Evolutionary conservation across 768 basidiomycete species (phyloP).

Genomic region (Agrocybe praecox): DNA sequence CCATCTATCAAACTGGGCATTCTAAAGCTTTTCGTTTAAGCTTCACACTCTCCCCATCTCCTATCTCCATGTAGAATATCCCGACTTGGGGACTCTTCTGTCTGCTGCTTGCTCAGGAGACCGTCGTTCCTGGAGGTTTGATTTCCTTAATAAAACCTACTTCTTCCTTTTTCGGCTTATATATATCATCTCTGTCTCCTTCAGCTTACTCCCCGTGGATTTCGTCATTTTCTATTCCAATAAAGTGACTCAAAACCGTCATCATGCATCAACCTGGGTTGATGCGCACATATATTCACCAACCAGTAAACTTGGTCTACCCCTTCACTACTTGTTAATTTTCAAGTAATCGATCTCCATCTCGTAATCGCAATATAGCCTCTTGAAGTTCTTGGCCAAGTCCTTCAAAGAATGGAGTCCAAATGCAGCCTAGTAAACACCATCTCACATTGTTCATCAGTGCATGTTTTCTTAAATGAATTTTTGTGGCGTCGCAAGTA

Average conservation of each 20-base stretch:
- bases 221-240: not conserved
- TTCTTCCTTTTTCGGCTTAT: conserved; percentile 2
- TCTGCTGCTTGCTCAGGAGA: conserved; percentile 18
- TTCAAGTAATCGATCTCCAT: not conserved
- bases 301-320: not conserved
- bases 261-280: too few relatives aligned
- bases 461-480: not conserved
- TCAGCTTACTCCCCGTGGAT: conserved; percentile 1
- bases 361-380: not conserved
- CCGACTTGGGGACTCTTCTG: conserved; percentile 10
- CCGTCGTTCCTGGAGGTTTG: conserved; percentile 17
- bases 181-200: conserved; percentile 1
- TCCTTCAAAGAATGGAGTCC: not conserved
- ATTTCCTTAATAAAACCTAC: conserved; percentile 3
- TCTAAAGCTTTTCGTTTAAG: conserved; percentile 10
- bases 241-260: too few relatives aligned
- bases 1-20: conserved; percentile 14
- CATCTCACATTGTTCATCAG: not conserved
- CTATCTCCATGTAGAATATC: conserved; percentile 21
- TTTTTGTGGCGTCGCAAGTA: conserved; percentile 17
- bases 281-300: not conserved
- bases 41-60: conserved; percentile 4
- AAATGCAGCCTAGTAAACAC: not conserved
- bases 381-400: not conserved
- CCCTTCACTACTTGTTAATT: not conserved